Base-by-base conservation (phyloP, 108 stramenopile genomes). In the Stephanodiscus triporus region DNA sequence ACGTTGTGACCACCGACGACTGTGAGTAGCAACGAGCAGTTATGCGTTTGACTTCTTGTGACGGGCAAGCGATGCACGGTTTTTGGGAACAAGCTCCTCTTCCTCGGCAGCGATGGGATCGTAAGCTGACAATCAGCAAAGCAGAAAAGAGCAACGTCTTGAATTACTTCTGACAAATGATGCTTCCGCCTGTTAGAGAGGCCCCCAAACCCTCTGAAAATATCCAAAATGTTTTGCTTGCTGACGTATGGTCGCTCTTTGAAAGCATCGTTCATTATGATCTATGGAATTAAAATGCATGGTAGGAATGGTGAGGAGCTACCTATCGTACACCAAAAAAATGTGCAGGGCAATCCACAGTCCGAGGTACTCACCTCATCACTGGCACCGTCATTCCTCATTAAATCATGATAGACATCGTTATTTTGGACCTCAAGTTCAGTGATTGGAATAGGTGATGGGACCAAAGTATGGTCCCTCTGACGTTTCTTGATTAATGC, bases 91-190 rank as follows among this genome's bases (percentile, higher is more conserved):
- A 55, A 77, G 63, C 53, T 73, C 59, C 48, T 62, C 57, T 27
- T 64, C 36, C 38, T 38, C 6, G 60, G 34, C 9, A 36, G 60
- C n/a, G 37, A 22, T 7, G 60, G 29, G 4, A 61, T n/a, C 60
- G 9, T 22, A 19, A 42, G 9, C 40, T 36, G 9, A n/a, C 20
- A 22, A 30, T 43, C 34, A 30, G 23, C 29, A 42, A 77, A 66
- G 22, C 73, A 67, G 56, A 68, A 74, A 5, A 73, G 24, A 19
- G 62, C 27, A 19, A 63, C 72, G 22, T 83, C 82, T 51, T 77
- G 70, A 40, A 83, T 55, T 5, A 83, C 27, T 50, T 83, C 77
- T 34, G 75, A 9, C 23, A 77, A 73, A 24, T 77, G 72, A 36
- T 53, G 20, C 20, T 32, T 51, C 36, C 32, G 63, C 55, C 29